Base-by-base conservation (phyloP, 352 stramenopile species). In the Elongisporangium prolatum region DNA sequence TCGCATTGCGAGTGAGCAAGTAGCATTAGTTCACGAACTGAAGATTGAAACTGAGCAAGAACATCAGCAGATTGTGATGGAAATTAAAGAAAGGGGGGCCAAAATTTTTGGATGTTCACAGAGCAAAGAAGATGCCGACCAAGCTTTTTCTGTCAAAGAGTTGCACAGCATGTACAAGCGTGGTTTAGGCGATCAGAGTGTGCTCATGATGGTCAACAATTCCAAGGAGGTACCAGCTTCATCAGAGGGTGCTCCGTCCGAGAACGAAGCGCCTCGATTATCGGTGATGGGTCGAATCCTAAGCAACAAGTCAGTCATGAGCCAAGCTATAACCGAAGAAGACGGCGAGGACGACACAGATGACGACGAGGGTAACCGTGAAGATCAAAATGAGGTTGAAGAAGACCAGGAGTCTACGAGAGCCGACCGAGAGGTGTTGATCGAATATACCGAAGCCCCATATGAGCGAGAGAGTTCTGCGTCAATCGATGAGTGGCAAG, bases 161-260 rank as follows among this genome's bases (percentile, higher is more conserved):
- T 60, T 93, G 16, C 80, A 93, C 52, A 79, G 66, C 34, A 93
- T 91, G 48, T 93, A 93, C 68, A 93, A 91, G 40, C 77, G 80
- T 28, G 84, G 84, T 2, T 67, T 93, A 16, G 84, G 84, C 4
- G 84, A 93, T 40, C 84, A 94, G 56, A 68, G 75, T 60, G 74
- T 87, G 20, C 58, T 75, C 13, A 61, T 90, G 49, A 48, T 88
- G 40, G 75, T 80, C 22, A 65, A 76, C 20, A 57, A 59, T 17
- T 8, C 48, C n/a, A 56, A 18, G 10, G 55, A 54, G 11, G 21
- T 21, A 16, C 18, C 21, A 20, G 7, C 48, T 21, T 18, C 49
- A 51, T 4, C 10, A 44, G 34, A n/a, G n/a, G 20, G 22, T 18
- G 21, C 37, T 48, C 14, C 22, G 11, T 56, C 21, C n/a, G 18